Conservation (phyloP, 768 basidiomycete genomes). For the Cubamyces sp. region DNA sequence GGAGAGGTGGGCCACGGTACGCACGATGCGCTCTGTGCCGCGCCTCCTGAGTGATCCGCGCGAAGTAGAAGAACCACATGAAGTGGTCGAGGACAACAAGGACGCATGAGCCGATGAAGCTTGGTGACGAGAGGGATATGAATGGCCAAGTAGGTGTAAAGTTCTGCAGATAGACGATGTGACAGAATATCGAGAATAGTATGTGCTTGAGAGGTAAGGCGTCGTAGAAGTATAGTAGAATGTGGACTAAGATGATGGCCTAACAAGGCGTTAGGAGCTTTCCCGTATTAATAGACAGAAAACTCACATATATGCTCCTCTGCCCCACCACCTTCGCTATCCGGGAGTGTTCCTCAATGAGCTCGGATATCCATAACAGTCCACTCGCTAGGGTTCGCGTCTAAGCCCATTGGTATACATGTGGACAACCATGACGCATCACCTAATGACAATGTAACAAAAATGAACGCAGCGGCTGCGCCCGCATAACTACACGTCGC, state of each 20-base stretch:
- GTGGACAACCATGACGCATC: constrained; percentile 29
- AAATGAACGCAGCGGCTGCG: constrained; percentile 76
- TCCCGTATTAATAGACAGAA: background rate
- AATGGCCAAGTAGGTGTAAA: constrained; percentile 90
- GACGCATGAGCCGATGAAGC: constrained; percentile 84
- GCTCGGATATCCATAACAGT: constrained; percentile 88
- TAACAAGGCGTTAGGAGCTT: constrained; percentile 35
- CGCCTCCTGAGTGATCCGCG: constrained; percentile 67
- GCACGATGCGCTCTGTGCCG: constrained; percentile 50
- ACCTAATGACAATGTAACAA: constrained; percentile 93
- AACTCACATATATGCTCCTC: constrained; percentile 83
- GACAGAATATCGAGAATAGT: constrained; percentile 80
- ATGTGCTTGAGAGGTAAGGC: constrained; percentile 76
- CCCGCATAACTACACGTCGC: constrained; percentile 65
- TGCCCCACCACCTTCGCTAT: constrained; percentile 83
- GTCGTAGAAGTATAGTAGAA: constrained; percentile 78
- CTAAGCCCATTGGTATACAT: background rate
- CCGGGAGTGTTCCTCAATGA: constrained; percentile 93
- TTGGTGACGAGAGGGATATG: constrained; percentile 84
- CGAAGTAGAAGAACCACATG: constrained; percentile 96
- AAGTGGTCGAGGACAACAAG: constrained; percentile 92
- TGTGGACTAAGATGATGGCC: constrained; percentile 80
- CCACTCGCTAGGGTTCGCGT: constrained; percentile 72
- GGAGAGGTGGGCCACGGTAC: constrained; percentile 47
- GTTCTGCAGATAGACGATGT: constrained; percentile 90